phyloP scores from a whole-genome alignment of 805 yeast genomes.

The Ogataea nakhonphanomensis region DNA sequence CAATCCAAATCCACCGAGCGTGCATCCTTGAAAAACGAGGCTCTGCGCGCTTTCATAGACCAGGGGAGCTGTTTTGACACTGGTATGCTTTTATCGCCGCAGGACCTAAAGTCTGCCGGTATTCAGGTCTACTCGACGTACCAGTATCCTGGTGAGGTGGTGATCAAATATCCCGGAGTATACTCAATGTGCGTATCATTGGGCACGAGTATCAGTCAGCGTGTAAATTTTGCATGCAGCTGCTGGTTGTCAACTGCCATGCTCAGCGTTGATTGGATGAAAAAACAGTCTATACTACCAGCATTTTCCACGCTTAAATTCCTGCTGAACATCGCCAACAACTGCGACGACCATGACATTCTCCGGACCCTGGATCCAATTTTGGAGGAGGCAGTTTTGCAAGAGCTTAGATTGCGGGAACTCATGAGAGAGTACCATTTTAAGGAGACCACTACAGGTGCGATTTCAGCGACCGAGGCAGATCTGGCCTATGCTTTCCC shows the following conservation, averaged over 20 bases:
- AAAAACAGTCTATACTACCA: conserved; percentile 46
- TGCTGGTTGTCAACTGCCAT: conserved; percentile 52
- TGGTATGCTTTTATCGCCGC: conserved; percentile 50
- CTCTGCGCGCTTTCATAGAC: conserved; percentile 27
- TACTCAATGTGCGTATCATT: conserved; percentile 50
- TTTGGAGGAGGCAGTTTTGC: conserved; percentile 33
- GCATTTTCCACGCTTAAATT: conserved; percentile 49
- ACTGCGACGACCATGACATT: conserved; percentile 38
- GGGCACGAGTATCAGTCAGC: conserved; percentile 57
- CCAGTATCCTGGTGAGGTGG: conserved; percentile 62
- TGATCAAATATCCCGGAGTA: conserved; percentile 54
- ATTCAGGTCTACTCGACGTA: conserved; percentile 44
- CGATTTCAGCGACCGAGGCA: conserved; percentile 46
- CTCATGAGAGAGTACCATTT: conserved; percentile 34
- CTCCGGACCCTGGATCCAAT: conserved; percentile 34
- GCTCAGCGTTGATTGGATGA: conserved; percentile 51
- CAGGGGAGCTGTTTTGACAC: conserved; percentile 32
- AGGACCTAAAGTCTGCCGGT: conserved; percentile 42
- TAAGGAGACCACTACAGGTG: conserved; percentile 28
- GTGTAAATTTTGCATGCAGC: conserved; percentile 52
- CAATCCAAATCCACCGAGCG: conserved; percentile 9
- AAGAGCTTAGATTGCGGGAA: conserved; percentile 44
- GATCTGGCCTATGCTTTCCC: conserved; percentile 51
- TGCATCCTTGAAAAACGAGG: conserved; percentile 26
- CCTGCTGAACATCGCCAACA: conserved; percentile 43